These are phyloP conservation scores for Geum urbanum DNA, from an alignment of 306 rosid genomes.

Conservation along the genomic window DNA sequence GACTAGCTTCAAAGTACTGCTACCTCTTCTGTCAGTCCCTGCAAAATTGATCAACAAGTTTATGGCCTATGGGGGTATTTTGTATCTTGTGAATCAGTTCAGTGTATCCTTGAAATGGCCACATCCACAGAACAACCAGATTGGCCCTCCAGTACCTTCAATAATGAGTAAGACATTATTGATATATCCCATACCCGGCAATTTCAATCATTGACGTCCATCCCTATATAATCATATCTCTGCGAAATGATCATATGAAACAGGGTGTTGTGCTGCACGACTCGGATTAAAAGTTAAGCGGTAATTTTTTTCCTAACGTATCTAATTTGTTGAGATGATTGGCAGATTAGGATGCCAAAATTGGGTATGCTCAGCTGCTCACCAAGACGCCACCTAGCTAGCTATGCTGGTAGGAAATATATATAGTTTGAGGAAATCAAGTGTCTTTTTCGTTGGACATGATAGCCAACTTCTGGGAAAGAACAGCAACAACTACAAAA, in stretches of 20 bases:
- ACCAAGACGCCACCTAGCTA: conserved; percentile 13
- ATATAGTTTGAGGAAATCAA: conserved; percentile 23
- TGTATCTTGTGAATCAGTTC: conserved; percentile 14
- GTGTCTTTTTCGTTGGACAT: conserved; percentile 39
- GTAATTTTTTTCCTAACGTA: not conserved
- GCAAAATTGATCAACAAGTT: not conserved
- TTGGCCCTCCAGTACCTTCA: not conserved
- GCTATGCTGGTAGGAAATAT: conserved; percentile 38
- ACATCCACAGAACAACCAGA: not conserved
- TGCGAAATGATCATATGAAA: not conserved
- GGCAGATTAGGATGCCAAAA: not conserved
- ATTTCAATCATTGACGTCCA: not conserved
- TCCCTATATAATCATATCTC: not conserved
- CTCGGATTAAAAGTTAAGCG: not conserved
- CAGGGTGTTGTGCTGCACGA: not conserved
- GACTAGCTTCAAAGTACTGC: conserved; percentile 1
- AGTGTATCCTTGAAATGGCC: not conserved
- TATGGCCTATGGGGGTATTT: conserved; percentile 25
- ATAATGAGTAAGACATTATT: not conserved
- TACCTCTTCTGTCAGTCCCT: conserved; percentile 16
- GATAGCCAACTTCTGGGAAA: conserved; percentile 27
- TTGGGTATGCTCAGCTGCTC: conserved; percentile 11
- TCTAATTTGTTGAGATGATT: conserved; percentile 3
- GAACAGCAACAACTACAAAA: conserved; percentile 9
- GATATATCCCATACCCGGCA: not conserved